Evolutionary conservation across 2,329 filamentous ascomycete species (phyloP), one percentile per base, ranked within the genome.

Genomic region (Trichoderma guizhouense): DNA sequence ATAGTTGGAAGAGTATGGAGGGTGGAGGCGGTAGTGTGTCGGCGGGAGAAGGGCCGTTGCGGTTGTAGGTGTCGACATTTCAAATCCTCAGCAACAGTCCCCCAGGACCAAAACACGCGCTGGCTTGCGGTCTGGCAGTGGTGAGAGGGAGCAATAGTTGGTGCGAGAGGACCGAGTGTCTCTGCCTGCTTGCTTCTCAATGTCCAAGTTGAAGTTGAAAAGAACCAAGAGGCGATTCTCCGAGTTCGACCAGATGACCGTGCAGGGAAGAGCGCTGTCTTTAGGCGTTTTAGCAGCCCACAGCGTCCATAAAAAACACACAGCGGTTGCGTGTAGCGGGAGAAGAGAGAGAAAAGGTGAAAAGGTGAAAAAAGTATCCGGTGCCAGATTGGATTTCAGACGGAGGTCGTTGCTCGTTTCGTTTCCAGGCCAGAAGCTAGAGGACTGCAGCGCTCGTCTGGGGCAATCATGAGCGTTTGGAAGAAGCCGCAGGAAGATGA

Each of bases 51-150:
- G 21, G n/a, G 21, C 15, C 93, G 86, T 76, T 90, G 91, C 91
- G 79, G 91, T 92, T 74, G 92, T 93, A 76, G 93, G 92, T 77
- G 92, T 94, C 86, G 93, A 95, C 93, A 95, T 95, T 55, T 28
- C 61, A 43, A 43, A 43, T 43, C 39, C 68, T 28, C 15, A 64
- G 58, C 51, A 36, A 32, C 26, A 36, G 66, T 47, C 24, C 36
- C 71, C 60, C 57, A 26, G 18, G 58, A 26, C 60, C 32, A 39
- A 36, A 63, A 39, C 47, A 67, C 30, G 18, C 47, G 34, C 26
- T 14, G 18, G 28, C 36, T 24, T 36, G 55, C 65, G 26, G 26
- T 11, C 21, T 47, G 28, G 55, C 18, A 53, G 51, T 21, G 39
- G 55, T 24, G 64, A 14, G 34, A 24, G 24, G 12, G 32, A 21